Evolutionary conservation across 176 grass and related monocot genomes (phyloP), one percentile per base, ranked within the genome.

Genomic region (Avena atlantica): DNA sequence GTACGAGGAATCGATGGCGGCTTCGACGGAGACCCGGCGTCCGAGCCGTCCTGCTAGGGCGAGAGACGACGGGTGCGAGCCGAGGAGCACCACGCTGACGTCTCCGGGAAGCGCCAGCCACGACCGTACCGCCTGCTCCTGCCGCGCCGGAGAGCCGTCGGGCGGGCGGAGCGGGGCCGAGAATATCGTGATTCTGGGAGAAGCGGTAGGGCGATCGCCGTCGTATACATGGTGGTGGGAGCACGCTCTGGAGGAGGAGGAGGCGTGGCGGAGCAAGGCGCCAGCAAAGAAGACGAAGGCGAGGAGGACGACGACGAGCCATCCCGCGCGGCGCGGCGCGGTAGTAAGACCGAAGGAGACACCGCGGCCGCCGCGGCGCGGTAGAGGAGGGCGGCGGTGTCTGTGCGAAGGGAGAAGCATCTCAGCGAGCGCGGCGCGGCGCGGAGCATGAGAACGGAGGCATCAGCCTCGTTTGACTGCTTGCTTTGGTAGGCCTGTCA

Each of bases 51-150:
- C 29, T 20, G 90, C 69, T 44, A 94, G 78, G 11, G 80, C 74
- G 50, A 37, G 4, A 42, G 80, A 40, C 20, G 88, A 89, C 5
- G 88, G 76, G 80, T 88, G 86, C 12, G 81, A 86, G 44, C 79
- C 89, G 36, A 96, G 87, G 53, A 98, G 96, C 59, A 96, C 90
- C 70, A 94, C 89, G 56, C 78, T 47, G 74, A 91, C 90, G 61
- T 92, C 87, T 36, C 78, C 80, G 11, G 88, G 88, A 17, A 98
- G 88, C 21, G 92, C 92, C 61, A 95, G 82, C 96, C 96, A 98
- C 21, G 96, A 98, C 6, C 90, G 84, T 80, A 96, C 86, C 15
- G 96, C 96, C 79, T 91, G 82, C 64, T 98, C 93, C 86, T 96
- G 92, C 79, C 85, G 74, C 27, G n/a, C 76, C 9, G 68, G 71